Percentiles rank a stretch among this genome's conserved stretches.
phyloP scores from a whole-genome alignment of 2,329 filamentous ascomycete genomes.

The Fusarium mundagurra region DNA sequence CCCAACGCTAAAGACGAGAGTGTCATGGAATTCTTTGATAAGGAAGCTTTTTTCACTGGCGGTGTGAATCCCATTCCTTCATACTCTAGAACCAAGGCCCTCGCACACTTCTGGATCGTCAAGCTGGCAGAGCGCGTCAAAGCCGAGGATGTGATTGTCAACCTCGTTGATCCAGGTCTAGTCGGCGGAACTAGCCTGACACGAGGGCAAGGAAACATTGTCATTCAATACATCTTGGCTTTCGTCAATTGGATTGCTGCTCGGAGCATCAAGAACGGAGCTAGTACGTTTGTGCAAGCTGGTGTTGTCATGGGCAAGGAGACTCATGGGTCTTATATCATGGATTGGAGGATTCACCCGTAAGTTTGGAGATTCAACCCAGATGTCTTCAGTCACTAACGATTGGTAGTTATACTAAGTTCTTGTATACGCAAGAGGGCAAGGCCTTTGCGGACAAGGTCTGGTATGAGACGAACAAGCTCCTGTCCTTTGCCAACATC shows the following conservation, averaged over 20 bases:
- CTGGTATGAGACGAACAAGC: slow-evolving; percentile 52
- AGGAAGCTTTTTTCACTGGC: slow-evolving; percentile 35
- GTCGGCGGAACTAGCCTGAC: slow-evolving; percentile 54
- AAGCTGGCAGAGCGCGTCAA: slow-evolving; percentile 51
- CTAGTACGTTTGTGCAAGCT: slow-evolving; percentile 34
- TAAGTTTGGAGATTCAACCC: slow-evolving; percentile 9
- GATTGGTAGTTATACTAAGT: slow-evolving; percentile 34
- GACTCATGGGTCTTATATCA: slow-evolving; percentile 37
- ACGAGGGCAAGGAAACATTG: slow-evolving; percentile 41
- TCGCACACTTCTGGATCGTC: slow-evolving; percentile 49
- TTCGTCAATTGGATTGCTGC: slow-evolving; percentile 18
- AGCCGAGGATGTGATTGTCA: slow-evolving; percentile 55
- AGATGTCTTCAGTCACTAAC: slow-evolving; percentile 2
- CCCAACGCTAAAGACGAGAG: slow-evolving; percentile 35
- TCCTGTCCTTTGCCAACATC: slow-evolving; percentile 47
- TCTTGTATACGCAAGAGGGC: slow-evolving; percentile 49
- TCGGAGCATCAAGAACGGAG: slow-evolving; percentile 26
- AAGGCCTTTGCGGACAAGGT: slow-evolving; percentile 47
- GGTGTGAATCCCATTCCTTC: slow-evolving; percentile 10
- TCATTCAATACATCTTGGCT: slow-evolving; percentile 16
- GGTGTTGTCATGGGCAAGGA: slow-evolving; percentile 35
- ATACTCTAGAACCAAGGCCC: slow-evolving; percentile 46
- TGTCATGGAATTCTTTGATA: slow-evolving; percentile 46
- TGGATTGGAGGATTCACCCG: slow-evolving; percentile 41
- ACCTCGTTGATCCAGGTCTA: slow-evolving; percentile 58